These are phyloP conservation scores for Jaenimonas drosophilae DNA, from an alignment of 208 protist genomes.

Conservation along the genomic window DNA sequence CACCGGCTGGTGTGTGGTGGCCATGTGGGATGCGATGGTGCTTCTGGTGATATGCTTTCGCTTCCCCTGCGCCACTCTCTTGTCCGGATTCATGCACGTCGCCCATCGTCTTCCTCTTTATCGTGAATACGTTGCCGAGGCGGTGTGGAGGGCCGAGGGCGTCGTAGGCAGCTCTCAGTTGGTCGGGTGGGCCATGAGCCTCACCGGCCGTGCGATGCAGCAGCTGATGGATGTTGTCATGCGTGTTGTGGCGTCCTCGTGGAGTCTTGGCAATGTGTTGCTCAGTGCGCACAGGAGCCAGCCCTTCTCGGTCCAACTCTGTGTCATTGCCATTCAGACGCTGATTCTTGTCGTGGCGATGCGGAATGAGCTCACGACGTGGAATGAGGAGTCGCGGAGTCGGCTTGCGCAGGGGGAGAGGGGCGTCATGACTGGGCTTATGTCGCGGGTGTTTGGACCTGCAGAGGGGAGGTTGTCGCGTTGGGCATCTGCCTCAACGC, in stretches of 20 bases:
- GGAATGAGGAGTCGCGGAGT: constrained; percentile 6
- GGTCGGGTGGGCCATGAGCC: too few species aligned
- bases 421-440: constrained; percentile 1
- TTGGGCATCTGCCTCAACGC: constrained; percentile 16
- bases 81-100: too few species aligned
- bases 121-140: too few species aligned
- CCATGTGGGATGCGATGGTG: too few species aligned
- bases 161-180: too few species aligned
- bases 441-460: constrained; percentile 11
- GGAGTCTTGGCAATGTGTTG: neutral
- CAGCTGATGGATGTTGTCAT: constrained; percentile 1
- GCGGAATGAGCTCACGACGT: constrained; percentile 57
- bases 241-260: neutral
- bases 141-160: too few species aligned
- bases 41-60: too few species aligned
- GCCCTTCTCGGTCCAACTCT: constrained; percentile 52
- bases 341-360: constrained; percentile 44
- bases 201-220: too few species aligned
- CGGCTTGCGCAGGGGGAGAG: neutral
- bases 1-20: too few species aligned
- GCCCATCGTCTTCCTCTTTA: too few species aligned
- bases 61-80: too few species aligned
- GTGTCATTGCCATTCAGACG: constrained; percentile 50
- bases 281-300: constrained; percentile 33
- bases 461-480: constrained; percentile 12